Evolutionary conservation across 768 basidiomycete genomes (phyloP).

Genomic region (Boletus patriciae): DNA sequence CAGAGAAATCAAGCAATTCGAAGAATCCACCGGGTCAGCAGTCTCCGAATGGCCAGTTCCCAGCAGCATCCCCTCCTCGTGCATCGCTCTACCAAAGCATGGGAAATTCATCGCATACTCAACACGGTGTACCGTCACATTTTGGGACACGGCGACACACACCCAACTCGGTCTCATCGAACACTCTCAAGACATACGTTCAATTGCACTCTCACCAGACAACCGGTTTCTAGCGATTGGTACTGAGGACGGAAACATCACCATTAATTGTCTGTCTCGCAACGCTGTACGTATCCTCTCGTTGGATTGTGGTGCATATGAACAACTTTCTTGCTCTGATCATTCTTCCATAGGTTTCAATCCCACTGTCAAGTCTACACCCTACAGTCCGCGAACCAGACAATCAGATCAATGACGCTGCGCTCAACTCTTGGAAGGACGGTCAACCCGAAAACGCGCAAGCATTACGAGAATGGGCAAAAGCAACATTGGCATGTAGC

Average conservation of each 20-base stretch:
- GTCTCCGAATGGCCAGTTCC: too few relatives aligned
- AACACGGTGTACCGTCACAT: not conserved
- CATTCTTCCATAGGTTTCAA: not conserved
- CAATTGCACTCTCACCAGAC: not conserved
- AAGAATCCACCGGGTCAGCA: too few relatives aligned
- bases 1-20: too few relatives aligned
- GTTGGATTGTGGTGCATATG: not conserved
- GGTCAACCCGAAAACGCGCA: not conserved
- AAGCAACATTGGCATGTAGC: too few relatives aligned
- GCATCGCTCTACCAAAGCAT: too few relatives aligned
- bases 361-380: too few relatives aligned
- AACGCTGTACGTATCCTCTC: not conserved
- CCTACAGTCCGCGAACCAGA: not conserved
- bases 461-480: too few relatives aligned
- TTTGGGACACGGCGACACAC: constrained; percentile 1
- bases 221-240: not conserved
- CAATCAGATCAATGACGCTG: not conserved
- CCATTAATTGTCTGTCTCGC: not conserved
- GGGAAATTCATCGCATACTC: too few relatives aligned
- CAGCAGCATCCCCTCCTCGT: too few relatives aligned
- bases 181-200: not conserved
- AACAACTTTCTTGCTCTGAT: not conserved
- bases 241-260: not conserved
- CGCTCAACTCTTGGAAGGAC: not conserved
- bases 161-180: not conserved